Base-by-base conservation (phyloP, 2,329 filamentous ascomycete genomes). In the Grosmannia clavigera region DNA sequence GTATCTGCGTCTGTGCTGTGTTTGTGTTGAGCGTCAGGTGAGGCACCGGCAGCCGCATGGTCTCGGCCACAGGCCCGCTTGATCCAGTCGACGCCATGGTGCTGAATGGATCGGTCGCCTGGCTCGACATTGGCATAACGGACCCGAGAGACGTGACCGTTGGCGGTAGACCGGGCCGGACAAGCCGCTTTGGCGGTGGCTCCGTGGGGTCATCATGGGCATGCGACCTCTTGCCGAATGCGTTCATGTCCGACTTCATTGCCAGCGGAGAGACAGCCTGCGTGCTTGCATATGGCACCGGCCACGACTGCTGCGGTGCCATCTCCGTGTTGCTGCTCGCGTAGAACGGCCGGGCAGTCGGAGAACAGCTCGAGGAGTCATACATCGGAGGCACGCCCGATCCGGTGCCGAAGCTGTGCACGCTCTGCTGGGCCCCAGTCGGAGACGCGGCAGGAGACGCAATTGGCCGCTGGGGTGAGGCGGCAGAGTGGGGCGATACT, bases 21-120 rank as follows among this genome's bases (percentile, higher is more conserved):
- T 72, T 75, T 2, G 83, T 83, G 59, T 86, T 81, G 52, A 88
- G 75, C 10, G 84, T 82, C n/a, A 92, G 78, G 63, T 86, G 87
- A 29, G 88, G 88, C 3, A 87, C 79, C 19, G 87, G 84, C 16
- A 91, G 76, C 51, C 87, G 81, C 19, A 71, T 66, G 0, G 71
- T 62, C 38, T 76, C 72, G 1, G 66, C 10, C 6, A 57, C 33
- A 1, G 61, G 4, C 25, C 27, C 43, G 5, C 4, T 14, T 3
- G 27, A 5, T 6, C 43, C 27, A 2, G 16, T 16, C n/a, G 33
- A 14, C 57, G 2, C 46, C 19, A 53, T 7, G 10, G 22, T 12
- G 57, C 12, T 43, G 14, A 58, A 58, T 3, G 57, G 48, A 27
- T 53, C 57, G 3, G 38, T 25, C 35, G 54, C 3, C 5, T 25